Evolutionary conservation across 129 eudicot genomes (phyloP).

Genomic region (Flaveria robusta): DNA sequence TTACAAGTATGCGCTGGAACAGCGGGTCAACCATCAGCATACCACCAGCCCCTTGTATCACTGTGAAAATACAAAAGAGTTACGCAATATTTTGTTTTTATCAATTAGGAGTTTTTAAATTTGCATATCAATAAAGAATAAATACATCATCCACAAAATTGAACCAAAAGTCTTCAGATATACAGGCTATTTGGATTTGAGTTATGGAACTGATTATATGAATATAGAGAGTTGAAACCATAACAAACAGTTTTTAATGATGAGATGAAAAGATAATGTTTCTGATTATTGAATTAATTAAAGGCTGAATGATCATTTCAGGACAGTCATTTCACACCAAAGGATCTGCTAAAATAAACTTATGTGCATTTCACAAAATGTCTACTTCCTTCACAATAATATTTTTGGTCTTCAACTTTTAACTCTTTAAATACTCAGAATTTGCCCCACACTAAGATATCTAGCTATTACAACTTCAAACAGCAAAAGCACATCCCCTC

Average conservation of each 20-base stretch:
- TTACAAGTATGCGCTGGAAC: conserved; percentile 80
- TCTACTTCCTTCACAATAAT: too few relatives aligned
- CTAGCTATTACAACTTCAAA: neutral
- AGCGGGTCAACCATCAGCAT: conserved; percentile 96
- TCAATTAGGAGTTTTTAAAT: neutral
- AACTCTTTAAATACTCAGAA: neutral
- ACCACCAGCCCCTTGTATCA: conserved; percentile 96
- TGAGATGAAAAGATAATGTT: neutral
- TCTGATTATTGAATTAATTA: neutral
- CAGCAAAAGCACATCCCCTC: neutral
- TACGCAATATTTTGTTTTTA: too few relatives aligned
- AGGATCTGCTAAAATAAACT: too few relatives aligned
- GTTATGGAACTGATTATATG: neutral
- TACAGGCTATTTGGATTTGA: neutral
- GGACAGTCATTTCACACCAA: too few relatives aligned
- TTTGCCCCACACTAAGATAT: neutral
- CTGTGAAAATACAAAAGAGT: conserved; percentile 39
- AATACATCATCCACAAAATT: neutral
- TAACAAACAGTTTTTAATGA: neutral
- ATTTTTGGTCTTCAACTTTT: neutral
- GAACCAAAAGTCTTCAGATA: neutral
- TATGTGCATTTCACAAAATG: too few relatives aligned
- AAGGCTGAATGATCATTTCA: too few relatives aligned
- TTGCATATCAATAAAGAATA: neutral
- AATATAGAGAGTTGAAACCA: neutral